phyloP scores from a whole-genome alignment of 106 monocot genomes.

The Cymbidium sinense region DNA sequence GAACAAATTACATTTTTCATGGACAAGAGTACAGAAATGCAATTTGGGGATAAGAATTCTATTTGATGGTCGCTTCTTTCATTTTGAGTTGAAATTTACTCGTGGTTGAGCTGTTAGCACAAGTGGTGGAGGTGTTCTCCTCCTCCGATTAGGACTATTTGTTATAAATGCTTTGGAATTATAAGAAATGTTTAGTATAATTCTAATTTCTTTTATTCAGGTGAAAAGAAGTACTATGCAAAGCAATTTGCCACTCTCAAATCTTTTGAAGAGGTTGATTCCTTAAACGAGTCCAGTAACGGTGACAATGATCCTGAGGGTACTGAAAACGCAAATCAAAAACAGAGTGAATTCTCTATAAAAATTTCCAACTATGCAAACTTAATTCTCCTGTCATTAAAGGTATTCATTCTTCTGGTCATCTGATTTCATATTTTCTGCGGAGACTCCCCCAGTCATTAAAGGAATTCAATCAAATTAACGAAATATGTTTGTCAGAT shows the following conservation, averaged over 20 bases:
- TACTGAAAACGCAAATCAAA: constrained; percentile 31
- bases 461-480: not conserved
- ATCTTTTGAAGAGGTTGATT: constrained; percentile 83
- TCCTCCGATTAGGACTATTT: too few relatives aligned
- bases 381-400: constrained; percentile 56
- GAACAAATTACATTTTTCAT: too few relatives aligned
- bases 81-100: too few relatives aligned
- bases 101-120: too few relatives aligned
- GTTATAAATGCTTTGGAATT: not conserved
- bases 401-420: constrained; percentile 37
- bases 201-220: constrained; percentile 21
- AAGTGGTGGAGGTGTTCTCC: too few relatives aligned
- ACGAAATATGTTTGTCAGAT: constrained; percentile 28
- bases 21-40: too few relatives aligned
- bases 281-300: constrained; percentile 11
- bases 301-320: constrained; percentile 29
- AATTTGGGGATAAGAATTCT: too few relatives aligned
- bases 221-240: constrained; percentile 86
- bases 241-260: constrained; percentile 76
- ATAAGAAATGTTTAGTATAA: not conserved
- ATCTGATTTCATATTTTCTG: not conserved
- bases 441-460: not conserved
- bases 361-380: constrained; percentile 91
- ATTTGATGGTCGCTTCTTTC: too few relatives aligned
- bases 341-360: constrained; percentile 67